These are phyloP conservation scores for Musa schizocarpa DNA, from an alignment of 176 grass and related monocot species.

Conservation along the genomic window DNA sequence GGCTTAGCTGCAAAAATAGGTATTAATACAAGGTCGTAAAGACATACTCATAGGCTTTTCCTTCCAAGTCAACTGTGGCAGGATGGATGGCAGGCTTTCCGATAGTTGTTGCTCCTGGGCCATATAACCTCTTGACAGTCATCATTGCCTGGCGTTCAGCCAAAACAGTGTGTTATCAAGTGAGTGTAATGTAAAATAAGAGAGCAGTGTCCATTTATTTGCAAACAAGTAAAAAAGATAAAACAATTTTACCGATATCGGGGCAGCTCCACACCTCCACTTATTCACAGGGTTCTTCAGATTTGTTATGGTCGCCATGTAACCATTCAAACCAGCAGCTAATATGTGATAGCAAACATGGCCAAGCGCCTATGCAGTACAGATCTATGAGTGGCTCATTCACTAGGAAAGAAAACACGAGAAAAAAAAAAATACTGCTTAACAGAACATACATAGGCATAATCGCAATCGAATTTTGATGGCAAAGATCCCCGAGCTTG, in stretches of 20 bases:
- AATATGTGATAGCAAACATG: slow-evolving; percentile 93
- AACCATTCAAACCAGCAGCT: slow-evolving; percentile 85
- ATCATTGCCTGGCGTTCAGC: slow-evolving; percentile 64
- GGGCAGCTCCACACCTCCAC: slow-evolving; percentile 91
- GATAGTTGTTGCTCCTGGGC: slow-evolving; percentile 51
- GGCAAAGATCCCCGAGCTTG: slow-evolving; percentile 94
- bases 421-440: too few relatives aligned
- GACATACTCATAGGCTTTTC: slow-evolving; percentile 96
- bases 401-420: too few relatives aligned
- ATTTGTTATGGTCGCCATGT: slow-evolving; percentile 97
- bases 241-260: slow-evolving; percentile 58
- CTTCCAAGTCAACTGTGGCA: slow-evolving; percentile 74
- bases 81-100: slow-evolving; percentile 96
- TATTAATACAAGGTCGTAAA: too few relatives aligned
- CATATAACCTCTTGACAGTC: slow-evolving; percentile 78
- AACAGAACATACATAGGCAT: slow-evolving; percentile 61
- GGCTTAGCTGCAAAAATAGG: too few relatives aligned
- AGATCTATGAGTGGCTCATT: too few relatives aligned
- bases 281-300: slow-evolving; percentile 88
- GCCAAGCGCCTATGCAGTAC: slow-evolving; percentile 58
- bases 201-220: not conserved
- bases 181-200: too few relatives aligned
- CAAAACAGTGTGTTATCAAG: too few relatives aligned
- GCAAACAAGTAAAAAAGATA: not conserved
- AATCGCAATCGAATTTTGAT: slow-evolving; percentile 97